phyloP scores from a whole-genome alignment of 179 eudicot species.

The Beta macrorhiza region DNA sequence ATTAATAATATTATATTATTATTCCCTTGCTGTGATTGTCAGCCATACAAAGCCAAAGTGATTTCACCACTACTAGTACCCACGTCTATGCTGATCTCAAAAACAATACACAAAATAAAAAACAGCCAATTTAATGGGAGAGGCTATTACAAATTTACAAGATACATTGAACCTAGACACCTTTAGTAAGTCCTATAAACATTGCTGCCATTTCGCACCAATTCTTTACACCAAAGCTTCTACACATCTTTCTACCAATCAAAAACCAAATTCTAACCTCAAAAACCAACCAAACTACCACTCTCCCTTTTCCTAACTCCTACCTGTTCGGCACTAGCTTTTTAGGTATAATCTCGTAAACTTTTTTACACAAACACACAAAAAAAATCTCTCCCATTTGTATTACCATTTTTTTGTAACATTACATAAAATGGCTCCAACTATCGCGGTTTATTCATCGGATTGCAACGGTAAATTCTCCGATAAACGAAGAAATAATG shows the following conservation, averaged over 20 bases:
- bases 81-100: slow-evolving; percentile 4
- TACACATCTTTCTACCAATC: background rate
- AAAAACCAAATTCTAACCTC: too few species aligned
- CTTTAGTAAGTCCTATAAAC: slow-evolving; percentile 5
- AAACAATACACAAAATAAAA: background rate
- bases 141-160: background rate
- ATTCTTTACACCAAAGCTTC: background rate
- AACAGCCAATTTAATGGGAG: background rate
- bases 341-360: too few species aligned
- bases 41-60: slow-evolving; percentile 3
- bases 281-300: background rate
- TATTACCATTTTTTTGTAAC: too few species aligned
- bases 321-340: too few species aligned
- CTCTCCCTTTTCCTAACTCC: background rate
- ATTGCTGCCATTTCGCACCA: background rate
- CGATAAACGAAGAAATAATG: background rate
- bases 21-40: background rate
- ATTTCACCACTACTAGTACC: background rate
- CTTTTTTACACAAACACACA: too few species aligned
- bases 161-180: slow-evolving; percentile 45
- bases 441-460: slow-evolving; percentile 17
- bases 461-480: background rate
- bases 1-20: background rate
- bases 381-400: too few species aligned
- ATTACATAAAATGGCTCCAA: slow-evolving; percentile 21